A percentile compares a stretch with the other conserved stretches of the same genome.
phyloP scores from a whole-genome alignment of 495 filamentous ascomycete species.

The Bombardia bombarda region DNA sequence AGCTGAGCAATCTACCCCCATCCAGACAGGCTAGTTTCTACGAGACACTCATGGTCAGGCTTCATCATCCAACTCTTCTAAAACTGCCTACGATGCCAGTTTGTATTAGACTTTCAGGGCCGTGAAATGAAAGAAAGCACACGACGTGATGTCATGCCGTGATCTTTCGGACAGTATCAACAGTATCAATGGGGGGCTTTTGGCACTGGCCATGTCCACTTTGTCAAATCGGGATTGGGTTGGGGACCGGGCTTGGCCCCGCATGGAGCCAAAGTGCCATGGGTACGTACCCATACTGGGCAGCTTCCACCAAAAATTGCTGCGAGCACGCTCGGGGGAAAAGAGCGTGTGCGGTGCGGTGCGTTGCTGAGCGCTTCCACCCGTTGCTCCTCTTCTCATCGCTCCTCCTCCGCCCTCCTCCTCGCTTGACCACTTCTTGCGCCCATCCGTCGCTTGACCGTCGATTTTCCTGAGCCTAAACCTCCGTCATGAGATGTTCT shows the following conservation, averaged over 20 bases:
- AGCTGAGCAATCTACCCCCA: no score
- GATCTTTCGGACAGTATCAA: no score
- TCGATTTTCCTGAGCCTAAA: neutral
- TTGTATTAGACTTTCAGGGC: neutral
- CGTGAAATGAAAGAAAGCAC: neutral
- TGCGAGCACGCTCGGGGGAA: conserved; percentile 15
- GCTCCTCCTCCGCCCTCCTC: conserved; percentile 9
- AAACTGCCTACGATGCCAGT: no score
- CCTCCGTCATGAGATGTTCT: conserved; percentile 18
- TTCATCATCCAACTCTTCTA: no score
- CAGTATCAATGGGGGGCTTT: no score
- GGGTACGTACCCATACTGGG: neutral
- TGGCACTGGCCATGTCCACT: neutral
- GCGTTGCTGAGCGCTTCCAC: conserved; percentile 15
- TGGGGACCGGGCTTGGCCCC: conserved; percentile 6
- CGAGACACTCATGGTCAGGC: no score
- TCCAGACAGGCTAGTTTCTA: no score
- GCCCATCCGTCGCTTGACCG: conserved; percentile 4
- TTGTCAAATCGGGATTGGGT: conserved; percentile 6
- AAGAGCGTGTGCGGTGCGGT: no score
- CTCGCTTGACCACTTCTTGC: conserved; percentile 13
- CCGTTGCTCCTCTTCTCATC: conserved; percentile 4
- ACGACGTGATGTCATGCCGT: neutral
- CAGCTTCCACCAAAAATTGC: conserved; percentile 24
- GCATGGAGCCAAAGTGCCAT: conserved; percentile 1